Base-by-base conservation (phyloP, 2,329 filamentous ascomycete genomes). In the Fusarium pseudocircinatum region DNA sequence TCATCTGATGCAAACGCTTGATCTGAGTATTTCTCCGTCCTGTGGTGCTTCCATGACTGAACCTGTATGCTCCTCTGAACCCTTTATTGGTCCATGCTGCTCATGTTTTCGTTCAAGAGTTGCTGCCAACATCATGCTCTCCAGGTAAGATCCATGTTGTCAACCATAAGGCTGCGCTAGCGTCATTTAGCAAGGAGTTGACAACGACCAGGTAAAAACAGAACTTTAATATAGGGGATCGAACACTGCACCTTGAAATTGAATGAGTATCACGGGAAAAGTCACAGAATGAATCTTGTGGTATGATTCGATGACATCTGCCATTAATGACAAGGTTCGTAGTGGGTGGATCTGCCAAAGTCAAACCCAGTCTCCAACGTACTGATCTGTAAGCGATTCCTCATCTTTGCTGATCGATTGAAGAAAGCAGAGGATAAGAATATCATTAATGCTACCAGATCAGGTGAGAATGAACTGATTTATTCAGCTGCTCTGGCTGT, bases 41-140 rank as follows among this genome's bases (percentile, higher is more conserved):
- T 16, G 26, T 22, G 20, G 0, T 30, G 4, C 16, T 16, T 16
- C 6, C 4, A 22, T 15, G 6, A 30, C 20, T 12, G 6, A 12
- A 1, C 2, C 3, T 6, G 14, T 15, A 4, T 4, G 2, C 7
- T 3, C 12, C 8, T n/a, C 4, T 4, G 6, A 22, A 0, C 1
- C 10, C 0, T 11, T 4, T 22, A 3, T 15, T 7, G 26, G 2
- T 16, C 0, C 4, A 5, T 30, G 14, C 22, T 16, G 11, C 4
- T n/a, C 3, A 2, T 32, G 14, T 4, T 49, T 3, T 32, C 6
- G 0, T 49, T 18, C 3, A 18, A 18, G 3, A 10, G 0, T 8
- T 7, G 15, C 16, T 14, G 11, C 6, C 12, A 24, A 18, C 4
- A 34, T 2, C 1, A 24, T 34, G 22, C 0, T 15, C 7, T 1